A percentile compares a stretch with the other conserved stretches of the same genome.
Conservation (phyloP, 225 moss, liverwort and hornwort species). For the Pleurozium schreberi region DNA sequence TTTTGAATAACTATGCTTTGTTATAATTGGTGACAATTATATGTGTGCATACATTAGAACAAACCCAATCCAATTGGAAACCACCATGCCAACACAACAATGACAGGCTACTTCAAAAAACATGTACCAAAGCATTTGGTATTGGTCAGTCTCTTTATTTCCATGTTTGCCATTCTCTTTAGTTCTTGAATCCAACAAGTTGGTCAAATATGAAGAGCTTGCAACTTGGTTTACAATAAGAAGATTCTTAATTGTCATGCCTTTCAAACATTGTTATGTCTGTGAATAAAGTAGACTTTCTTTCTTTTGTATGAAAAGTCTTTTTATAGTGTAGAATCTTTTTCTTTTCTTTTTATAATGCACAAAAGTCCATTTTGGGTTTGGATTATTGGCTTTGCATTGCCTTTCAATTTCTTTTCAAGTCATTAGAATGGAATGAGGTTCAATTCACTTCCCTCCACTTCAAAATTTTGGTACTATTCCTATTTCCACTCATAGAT, state of each 20-base stretch:
- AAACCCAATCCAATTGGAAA: rapidly evolving
- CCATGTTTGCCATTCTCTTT: rapidly evolving
- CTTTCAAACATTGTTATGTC: neutral
- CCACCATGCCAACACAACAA: rapidly evolving
- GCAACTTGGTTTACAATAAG: neutral
- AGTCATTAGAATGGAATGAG: neutral
- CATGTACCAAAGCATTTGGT: rapidly evolving
- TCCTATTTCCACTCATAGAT: rapidly evolving
- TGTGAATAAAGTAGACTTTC: neutral
- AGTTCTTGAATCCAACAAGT: rapidly evolving
- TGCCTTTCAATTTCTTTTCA: no score
- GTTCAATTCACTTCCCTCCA: rapidly evolving
- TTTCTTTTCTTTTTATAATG: neutral
- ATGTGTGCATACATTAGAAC: neutral
- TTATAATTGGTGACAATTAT: neutral
- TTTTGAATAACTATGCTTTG: rapidly evolving
- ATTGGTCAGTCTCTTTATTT: neutral
- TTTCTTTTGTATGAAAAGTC: neutral
- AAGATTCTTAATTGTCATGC: neutral
- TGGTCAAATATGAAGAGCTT: neutral
- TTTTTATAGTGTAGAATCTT: neutral
- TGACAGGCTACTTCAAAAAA: neutral
- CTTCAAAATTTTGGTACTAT: neutral
- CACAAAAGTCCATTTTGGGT: neutral
- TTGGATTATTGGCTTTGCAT: neutral